Conservation (phyloP, 2,329 filamentous ascomycete genomes). For the Catunica adiposa region DNA sequence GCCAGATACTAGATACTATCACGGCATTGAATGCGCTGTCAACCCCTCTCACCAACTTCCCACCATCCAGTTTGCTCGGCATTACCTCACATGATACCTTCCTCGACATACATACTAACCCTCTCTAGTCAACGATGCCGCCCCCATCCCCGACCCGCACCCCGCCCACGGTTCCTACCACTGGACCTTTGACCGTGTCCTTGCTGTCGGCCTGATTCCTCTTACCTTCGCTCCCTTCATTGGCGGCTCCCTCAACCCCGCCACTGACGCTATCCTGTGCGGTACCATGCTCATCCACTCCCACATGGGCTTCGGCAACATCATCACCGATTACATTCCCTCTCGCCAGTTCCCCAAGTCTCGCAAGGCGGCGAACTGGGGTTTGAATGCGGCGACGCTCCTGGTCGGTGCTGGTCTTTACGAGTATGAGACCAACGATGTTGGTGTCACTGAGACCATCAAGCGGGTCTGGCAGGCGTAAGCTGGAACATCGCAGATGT, state of each 20-base stretch:
- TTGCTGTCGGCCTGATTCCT: constrained; percentile 69
- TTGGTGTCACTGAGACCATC: constrained; percentile 78
- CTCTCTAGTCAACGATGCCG: constrained; percentile 65
- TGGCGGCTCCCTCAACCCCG: constrained; percentile 75
- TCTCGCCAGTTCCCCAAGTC: constrained; percentile 48
- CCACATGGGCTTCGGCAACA: constrained; percentile 84
- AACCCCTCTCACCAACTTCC: too few relatives aligned
- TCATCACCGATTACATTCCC: constrained; percentile 86
- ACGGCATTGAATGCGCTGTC: too few relatives aligned
- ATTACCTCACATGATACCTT: too few relatives aligned
- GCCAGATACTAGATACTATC: too few relatives aligned
- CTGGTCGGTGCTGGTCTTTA: constrained; percentile 79
- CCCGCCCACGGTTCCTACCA: constrained; percentile 89
- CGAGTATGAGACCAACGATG: constrained; percentile 98
- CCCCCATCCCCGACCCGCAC: constrained; percentile 51
- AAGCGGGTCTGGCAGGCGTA: constrained; percentile 80
- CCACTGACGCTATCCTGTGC: constrained; percentile 73
- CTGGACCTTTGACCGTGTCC: constrained; percentile 86
- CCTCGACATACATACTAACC: neutral
- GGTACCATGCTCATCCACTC: constrained; percentile 75
- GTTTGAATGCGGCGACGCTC: constrained; percentile 61
- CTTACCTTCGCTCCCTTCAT: constrained; percentile 84
- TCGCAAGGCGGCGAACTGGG: constrained; percentile 56
- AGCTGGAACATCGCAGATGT: constrained; percentile 6
- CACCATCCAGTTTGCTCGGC: too few relatives aligned